Conservation (phyloP, 495 filamentous ascomycete genomes). For the Glonium stellatum region DNA sequence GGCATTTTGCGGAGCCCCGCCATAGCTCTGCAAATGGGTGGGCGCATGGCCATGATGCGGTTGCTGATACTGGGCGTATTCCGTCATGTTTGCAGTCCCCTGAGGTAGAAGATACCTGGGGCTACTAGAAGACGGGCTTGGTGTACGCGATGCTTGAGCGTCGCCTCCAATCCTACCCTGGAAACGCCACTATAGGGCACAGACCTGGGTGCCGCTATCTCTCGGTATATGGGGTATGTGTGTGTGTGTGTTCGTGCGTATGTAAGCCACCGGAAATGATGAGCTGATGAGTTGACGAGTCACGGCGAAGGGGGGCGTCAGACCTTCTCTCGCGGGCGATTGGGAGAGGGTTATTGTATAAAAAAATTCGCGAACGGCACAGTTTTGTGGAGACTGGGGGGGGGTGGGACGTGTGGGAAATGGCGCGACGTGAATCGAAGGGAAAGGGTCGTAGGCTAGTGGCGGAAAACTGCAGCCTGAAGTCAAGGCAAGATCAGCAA, state of each 20-base stretch:
- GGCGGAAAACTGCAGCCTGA: constrained; percentile 27
- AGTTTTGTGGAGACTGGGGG: constrained; percentile 4
- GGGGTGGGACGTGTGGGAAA: too few relatives aligned
- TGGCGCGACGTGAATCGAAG: constrained; percentile 11
- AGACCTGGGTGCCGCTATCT: constrained; percentile 6
- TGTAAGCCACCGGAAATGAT: constrained; percentile 4
- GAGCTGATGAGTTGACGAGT: constrained; percentile 4
- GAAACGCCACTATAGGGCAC: constrained; percentile 25
- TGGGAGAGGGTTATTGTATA: constrained; percentile 18
- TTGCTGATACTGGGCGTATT: constrained; percentile 63
- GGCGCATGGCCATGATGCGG: constrained; percentile 48
- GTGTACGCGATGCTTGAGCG: constrained; percentile 20
- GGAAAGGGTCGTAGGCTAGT: constrained; percentile 18
- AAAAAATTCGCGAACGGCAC: constrained; percentile 15
- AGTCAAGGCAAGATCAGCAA: constrained; percentile 19
- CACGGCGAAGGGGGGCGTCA: background rate
- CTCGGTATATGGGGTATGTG: constrained; percentile 10
- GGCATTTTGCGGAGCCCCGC: constrained; percentile 41
- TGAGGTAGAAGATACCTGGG: constrained; percentile 22
- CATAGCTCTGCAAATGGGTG: constrained; percentile 46
- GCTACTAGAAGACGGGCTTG: constrained; percentile 20
- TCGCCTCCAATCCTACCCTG: constrained; percentile 25
- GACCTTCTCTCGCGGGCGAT: constrained; percentile 15
- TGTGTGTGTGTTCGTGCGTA: too few relatives aligned
- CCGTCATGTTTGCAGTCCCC: constrained; percentile 46